Conservation (phyloP, 257 asterid genomes). For the Solanum pimpinellifolium region DNA sequence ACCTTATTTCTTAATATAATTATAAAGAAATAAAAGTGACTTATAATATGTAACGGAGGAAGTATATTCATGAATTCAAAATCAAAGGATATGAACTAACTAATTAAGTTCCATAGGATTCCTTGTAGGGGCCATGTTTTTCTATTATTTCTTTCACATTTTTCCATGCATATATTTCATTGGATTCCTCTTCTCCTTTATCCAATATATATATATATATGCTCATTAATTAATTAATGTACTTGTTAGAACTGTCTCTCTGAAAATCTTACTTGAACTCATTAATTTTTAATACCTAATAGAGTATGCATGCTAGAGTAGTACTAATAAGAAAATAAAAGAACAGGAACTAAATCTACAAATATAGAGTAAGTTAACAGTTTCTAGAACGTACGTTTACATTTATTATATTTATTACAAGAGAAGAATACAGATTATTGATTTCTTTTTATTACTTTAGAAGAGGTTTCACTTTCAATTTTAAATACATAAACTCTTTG, state of each 20-base stretch:
- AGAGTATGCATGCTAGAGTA: background rate
- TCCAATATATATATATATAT: background rate
- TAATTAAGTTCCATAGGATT: slow-evolving; percentile 14
- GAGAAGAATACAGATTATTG: background rate
- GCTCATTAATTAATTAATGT: background rate
- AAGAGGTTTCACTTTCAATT: background rate
- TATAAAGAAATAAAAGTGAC: no score
- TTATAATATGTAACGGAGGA: no score
- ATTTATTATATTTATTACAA: background rate
- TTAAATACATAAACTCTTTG: no score
- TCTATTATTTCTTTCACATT: background rate
- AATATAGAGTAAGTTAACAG: background rate
- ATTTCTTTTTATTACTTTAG: no score
- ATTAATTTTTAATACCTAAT: background rate
- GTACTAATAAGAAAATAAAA: background rate
- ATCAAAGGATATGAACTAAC: background rate
- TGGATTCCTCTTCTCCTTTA: slow-evolving; percentile 11
- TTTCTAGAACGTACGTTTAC: background rate
- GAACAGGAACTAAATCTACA: background rate
- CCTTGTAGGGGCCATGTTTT: slow-evolving; percentile 8
- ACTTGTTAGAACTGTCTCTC: background rate
- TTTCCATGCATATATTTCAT: background rate
- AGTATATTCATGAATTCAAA: background rate
- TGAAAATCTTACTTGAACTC: background rate
- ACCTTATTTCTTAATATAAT: no score